Percentiles rank a stretch among this genome's conserved stretches.
Conservation (phyloP, 257 asterid species). For the Ballota nigra region DNA sequence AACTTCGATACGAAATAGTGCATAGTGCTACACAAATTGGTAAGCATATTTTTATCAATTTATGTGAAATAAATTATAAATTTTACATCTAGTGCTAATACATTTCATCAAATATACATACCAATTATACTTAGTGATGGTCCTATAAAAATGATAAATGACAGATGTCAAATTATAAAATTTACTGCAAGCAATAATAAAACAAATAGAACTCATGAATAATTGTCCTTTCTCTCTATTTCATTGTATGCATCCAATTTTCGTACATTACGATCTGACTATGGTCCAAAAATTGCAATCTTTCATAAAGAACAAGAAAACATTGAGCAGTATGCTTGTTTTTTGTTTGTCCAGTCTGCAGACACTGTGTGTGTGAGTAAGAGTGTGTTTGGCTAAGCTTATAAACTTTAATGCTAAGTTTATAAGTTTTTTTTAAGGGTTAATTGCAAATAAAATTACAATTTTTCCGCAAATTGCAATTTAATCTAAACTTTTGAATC, state of each 20-base stretch:
- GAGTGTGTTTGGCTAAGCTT: too few relatives aligned
- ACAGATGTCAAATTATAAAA: neutral
- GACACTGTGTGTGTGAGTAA: neutral
- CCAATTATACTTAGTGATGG: neutral
- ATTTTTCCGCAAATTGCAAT: too few relatives aligned
- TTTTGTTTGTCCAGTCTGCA: conserved; percentile 4
- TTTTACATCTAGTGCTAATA: neutral
- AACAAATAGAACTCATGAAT: conserved; percentile 6
- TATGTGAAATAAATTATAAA: neutral
- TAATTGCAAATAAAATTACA: too few relatives aligned
- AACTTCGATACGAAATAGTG: too few relatives aligned
- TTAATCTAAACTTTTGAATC: too few relatives aligned
- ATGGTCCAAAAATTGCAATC: conserved; percentile 28
- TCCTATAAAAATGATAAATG: conserved; percentile 3
- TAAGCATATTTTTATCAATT: too few relatives aligned
- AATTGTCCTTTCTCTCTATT: neutral
- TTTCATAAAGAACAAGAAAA: conserved; percentile 10
- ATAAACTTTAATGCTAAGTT: too few relatives aligned
- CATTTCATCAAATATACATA: neutral
- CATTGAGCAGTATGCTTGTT: conserved; percentile 15
- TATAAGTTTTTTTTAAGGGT: too few relatives aligned
- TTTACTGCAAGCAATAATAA: conserved; percentile 18
- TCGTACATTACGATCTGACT: conserved; percentile 28
- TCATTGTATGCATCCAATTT: conserved; percentile 29
- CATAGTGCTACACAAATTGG: too few relatives aligned